Base-by-base conservation (phyloP, 2,329 filamentous ascomycete genomes). In the Pseudogymnoascus sp. region DNA sequence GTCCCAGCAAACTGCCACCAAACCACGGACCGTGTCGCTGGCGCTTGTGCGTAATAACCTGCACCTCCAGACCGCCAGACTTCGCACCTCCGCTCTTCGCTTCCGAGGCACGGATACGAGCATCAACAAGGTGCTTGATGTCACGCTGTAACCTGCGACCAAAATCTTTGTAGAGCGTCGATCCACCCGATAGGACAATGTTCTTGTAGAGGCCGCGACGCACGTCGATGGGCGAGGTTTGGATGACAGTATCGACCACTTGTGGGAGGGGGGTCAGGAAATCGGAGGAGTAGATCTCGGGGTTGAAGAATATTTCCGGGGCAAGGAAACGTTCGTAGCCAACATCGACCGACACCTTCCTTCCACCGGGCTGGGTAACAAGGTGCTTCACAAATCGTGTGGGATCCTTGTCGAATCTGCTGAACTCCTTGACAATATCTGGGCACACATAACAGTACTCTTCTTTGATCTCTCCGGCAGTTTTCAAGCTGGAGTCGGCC, bases 271-370 rank as follows among this genome's bases (percentile, higher is more conserved):
- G 94, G 11, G 94, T 99, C 67, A 99, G 79, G 80, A 99, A 99
- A 74, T 99, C 94, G 67, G 93, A 97, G 64, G 91, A 96, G 82
- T 97, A 97, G 71, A 99, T 99, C 78, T 99, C 94, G 30, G 94
- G 94, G 77, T 99, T 99, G 85, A 99, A 99, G 78, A 99, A 99
- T 72, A 99, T 99, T 76, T 99, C 94, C 22, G 95, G 95, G 2
- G 94, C 94, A 63, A 99, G 82, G 82, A 99, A 99, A 35, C 94
- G 89, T 76, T 99, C 94, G 77, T 97, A 99, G 60, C 94, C 94
- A 60, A 99, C 90, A 70, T 99, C 95, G 54, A 99, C 91, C 1
- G 81, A 84, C 20, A 93, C 87, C 68, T 89, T 86, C 68, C 89
- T 88, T 65, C 94, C 94, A 68, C 92, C 93, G 25, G 92, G 88